Base-by-base conservation (phyloP, 371 early-diverging fungal genomes). In the Paraphysoderma sedebokerense region DNA sequence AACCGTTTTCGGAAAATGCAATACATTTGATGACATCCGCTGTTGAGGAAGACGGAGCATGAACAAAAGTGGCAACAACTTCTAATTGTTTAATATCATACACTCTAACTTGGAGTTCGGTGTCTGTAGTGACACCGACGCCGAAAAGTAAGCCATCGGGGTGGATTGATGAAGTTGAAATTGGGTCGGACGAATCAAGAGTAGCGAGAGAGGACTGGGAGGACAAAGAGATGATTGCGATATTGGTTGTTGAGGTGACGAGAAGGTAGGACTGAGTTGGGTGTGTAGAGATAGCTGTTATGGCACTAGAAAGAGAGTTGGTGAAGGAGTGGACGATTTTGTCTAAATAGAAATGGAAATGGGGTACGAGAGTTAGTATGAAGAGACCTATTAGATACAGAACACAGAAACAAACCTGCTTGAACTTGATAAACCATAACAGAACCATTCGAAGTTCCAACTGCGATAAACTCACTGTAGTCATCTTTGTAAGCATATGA, bases 1-100 rank as follows among this genome's bases (percentile, higher is more conserved):
- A 46, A 29, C 46, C 46, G 46, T 45, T 46, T 27, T 46, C 46
- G 46, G 46, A 46, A 6, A 46, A 46, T 1, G 15, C 17, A n/a
- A 30, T 13, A n/a, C 19, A 3, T n/a, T 17, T n/a, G 17, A 22
- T 36, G 37, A n/a, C 37, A 22, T 36, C 19, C 37, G 37, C 20
- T n/a, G 37, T 20, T 20, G 37, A n/a, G 5, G n/a, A n/a, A 36
- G 20, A 36, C 3, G 37, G 37, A n/a, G 20, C 32, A 19, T 23
- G 27, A 9, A 3, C 44, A 9, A 44, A 9, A 23, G 33, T 44
- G 44, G 44, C 44, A 17, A 31, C 44, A 5, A 44, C 29, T 31
- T 3, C 32, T n/a, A 3, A 26, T 12, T 35, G 15, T 15, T 15
- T 15, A 35, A 35, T 19, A 35, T 35, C 15, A 35, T 35, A 35